Evolutionary conservation across 1,284 basidiomycete genomes (phyloP).

Genomic region (Cryptococcus sp.): DNA sequence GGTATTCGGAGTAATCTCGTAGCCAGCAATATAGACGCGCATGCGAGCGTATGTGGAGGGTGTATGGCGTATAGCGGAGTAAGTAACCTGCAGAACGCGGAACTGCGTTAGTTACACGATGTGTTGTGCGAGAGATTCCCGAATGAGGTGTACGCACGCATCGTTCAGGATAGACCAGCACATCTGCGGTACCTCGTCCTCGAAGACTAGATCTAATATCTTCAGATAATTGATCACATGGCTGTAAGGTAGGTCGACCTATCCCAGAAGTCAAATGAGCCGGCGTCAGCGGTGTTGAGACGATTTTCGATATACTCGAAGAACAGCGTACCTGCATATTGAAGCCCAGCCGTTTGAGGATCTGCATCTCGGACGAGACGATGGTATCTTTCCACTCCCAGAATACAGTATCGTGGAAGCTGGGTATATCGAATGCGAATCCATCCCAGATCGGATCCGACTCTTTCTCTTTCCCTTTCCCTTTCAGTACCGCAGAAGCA

Average conservation of each 20-base stretch:
- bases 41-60: conserved; percentile 82
- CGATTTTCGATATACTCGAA: conserved; percentile 28
- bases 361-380: conserved; percentile 95
- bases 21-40: conserved; percentile 77
- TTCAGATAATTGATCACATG: conserved; percentile 94
- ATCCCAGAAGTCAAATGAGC: conserved; percentile 47
- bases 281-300: neutral
- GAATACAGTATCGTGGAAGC: conserved; percentile 48
- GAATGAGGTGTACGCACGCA: conserved; percentile 61
- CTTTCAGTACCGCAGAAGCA: conserved; percentile 7
- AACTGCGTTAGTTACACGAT: conserved; percentile 1
- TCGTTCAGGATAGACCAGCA: conserved; percentile 92
- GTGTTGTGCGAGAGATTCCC: neutral
- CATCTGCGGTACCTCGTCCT: conserved; percentile 68
- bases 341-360: conserved; percentile 89
- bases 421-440: conserved; percentile 43
- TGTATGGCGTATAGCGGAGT: conserved; percentile 88
- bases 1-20: conserved; percentile 68
- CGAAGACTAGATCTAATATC: conserved; percentile 72
- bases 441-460: conserved; percentile 36
- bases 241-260: conserved; percentile 88
- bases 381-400: conserved; percentile 62
- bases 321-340: conserved; percentile 61
- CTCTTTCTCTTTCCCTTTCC: conserved; percentile 20
- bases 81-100: conserved; percentile 65